Evolutionary conservation across 1,139 yeast genomes (phyloP).

Genomic region (Taphrina flavorubra): DNA sequence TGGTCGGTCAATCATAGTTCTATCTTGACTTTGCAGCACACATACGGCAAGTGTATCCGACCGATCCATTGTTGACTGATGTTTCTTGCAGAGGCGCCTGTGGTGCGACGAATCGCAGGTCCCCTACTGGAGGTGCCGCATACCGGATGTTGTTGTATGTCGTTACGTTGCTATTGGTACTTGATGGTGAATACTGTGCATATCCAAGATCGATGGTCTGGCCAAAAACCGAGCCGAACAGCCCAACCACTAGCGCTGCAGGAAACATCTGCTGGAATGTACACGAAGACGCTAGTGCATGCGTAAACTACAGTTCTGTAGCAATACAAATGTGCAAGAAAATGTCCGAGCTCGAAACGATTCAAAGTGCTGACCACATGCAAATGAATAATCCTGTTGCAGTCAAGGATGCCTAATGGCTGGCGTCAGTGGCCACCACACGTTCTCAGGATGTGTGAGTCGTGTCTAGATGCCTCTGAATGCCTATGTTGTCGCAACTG

Average conservation of each 20-base stretch:
- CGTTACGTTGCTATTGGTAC: constrained; percentile 3
- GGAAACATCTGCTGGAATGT: background rate
- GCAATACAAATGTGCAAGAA: too few species aligned
- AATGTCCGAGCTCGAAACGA: too few species aligned
- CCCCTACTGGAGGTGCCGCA: constrained; percentile 25
- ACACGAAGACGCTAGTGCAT: too few species aligned
- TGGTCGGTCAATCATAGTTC: background rate
- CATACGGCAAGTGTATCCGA: constrained; percentile 18
- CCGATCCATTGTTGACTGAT: constrained; percentile 14
- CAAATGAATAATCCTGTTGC: too few species aligned
- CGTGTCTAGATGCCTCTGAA: too few species aligned
- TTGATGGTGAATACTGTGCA: constrained; percentile 13
- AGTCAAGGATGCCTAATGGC: too few species aligned
- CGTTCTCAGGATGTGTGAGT: too few species aligned
- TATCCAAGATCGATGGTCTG: constrained; percentile 20
- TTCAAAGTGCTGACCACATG: too few species aligned
- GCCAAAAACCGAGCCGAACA: background rate
- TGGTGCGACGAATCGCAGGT: constrained; percentile 6
- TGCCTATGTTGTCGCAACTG: too few species aligned
- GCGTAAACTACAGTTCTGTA: too few species aligned
- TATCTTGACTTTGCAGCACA: background rate
- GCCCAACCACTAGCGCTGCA: background rate
- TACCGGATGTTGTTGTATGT: constrained; percentile 25
- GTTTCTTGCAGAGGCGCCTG: constrained; percentile 15
- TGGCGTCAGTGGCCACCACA: too few species aligned